These are phyloP conservation scores for Ceratocystis cubensis DNA, from an alignment of 2,329 filamentous ascomycete genomes.

Conservation along the genomic window DNA sequence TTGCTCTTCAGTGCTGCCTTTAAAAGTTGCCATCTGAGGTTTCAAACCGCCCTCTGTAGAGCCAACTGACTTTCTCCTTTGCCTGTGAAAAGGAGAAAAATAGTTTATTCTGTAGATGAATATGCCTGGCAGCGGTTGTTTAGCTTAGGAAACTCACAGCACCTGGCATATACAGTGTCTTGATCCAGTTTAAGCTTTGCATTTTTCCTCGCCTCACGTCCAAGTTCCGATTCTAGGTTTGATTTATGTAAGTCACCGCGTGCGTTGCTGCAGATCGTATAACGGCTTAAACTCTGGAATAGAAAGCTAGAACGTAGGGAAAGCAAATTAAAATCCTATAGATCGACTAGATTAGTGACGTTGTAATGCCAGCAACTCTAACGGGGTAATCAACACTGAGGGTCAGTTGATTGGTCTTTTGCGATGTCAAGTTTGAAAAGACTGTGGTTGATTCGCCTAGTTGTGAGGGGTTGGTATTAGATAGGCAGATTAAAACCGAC, in stretches of 20 bases:
- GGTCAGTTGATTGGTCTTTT: too few relatives aligned
- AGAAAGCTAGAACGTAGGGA: neutral
- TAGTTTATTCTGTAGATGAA: too few relatives aligned
- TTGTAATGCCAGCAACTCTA: neutral
- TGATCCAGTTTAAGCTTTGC: too few relatives aligned
- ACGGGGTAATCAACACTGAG: neutral
- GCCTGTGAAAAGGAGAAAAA: neutral
- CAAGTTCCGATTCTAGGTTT: neutral
- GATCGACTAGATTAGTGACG: neutral
- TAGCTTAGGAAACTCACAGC: too few relatives aligned
- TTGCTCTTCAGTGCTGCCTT: neutral
- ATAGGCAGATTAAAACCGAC: too few relatives aligned
- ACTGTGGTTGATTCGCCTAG: too few relatives aligned
- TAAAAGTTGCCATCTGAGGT: neutral
- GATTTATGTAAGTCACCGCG: neutral
- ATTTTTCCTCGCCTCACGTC: too few relatives aligned
- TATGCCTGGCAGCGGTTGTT: too few relatives aligned
- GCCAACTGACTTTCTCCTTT: neutral
- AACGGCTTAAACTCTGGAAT: neutral
- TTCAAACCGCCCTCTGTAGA: neutral
- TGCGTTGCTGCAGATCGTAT: neutral
- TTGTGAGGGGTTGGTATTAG: too few relatives aligned
- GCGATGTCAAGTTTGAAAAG: too few relatives aligned
- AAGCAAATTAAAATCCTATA: neutral
- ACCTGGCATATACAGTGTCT: too few relatives aligned